Conservation (phyloP, 108 stramenopile species). For the Fragilaria crotonensis region DNA sequence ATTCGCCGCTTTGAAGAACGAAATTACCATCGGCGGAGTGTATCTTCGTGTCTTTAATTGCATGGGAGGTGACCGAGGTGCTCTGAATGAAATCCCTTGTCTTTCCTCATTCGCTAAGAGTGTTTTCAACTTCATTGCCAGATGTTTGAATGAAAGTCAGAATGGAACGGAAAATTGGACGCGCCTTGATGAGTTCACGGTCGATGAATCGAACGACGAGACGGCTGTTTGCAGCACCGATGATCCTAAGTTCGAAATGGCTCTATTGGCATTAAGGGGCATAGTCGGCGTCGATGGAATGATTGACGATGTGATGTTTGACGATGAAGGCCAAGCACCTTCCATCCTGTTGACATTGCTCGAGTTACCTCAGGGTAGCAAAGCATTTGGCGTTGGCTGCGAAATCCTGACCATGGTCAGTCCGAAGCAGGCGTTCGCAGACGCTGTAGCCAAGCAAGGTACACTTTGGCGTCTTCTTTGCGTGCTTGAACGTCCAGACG, state of each 20-base stretch:
- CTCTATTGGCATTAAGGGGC: constrained; percentile 25
- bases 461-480: constrained; percentile 44
- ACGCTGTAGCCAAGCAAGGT: constrained; percentile 30
- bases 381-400: constrained; percentile 42
- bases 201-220: too few species aligned
- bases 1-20: constrained; percentile 37
- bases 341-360: constrained; percentile 41
- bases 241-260: constrained; percentile 36
- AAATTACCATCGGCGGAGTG: constrained; percentile 54
- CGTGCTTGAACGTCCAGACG: constrained; percentile 41
- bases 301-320: constrained; percentile 41
- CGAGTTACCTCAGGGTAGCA: constrained; percentile 38
- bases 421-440: constrained; percentile 51
- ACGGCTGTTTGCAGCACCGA: too few species aligned
- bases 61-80: constrained; percentile 34
- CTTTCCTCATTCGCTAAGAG: constrained; percentile 33
- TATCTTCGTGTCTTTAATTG: constrained; percentile 66
- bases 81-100: constrained; percentile 35
- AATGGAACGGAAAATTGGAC: too few species aligned
- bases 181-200: too few species aligned
- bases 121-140: constrained; percentile 34
- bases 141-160: constrained; percentile 18
- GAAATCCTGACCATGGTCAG: constrained; percentile 45
- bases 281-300: constrained; percentile 37
- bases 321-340: constrained; percentile 2